Percentiles rank a stretch among this genome's conserved stretches.
phyloP scores from a whole-genome alignment of 257 asterid genomes.

The Gynochthodes officinalis region DNA sequence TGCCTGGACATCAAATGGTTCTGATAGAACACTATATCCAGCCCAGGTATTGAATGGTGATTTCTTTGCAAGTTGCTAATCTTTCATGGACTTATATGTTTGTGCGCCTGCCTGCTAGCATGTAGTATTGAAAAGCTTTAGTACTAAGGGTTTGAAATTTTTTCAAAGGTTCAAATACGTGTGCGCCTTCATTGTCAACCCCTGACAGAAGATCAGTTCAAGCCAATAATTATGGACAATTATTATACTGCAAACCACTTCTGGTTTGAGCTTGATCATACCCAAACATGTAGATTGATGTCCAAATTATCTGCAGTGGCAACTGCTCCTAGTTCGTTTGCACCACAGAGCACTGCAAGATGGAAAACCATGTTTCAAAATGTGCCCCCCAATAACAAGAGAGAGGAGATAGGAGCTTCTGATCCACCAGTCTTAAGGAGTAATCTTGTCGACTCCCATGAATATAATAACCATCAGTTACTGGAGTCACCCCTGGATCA shows the following conservation, averaged over 20 bases:
- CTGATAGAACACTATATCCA: conserved; percentile 61
- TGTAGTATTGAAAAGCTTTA: conserved; percentile 11
- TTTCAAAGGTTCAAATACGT: conserved; percentile 67
- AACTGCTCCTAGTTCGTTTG: conserved; percentile 36
- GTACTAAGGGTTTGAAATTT: conserved; percentile 9
- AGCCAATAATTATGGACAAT: conserved; percentile 68
- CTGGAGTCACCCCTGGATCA: conserved; percentile 24
- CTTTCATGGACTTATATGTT: conserved; percentile 10
- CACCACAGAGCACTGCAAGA: conserved; percentile 25
- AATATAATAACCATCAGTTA: conserved; percentile 29
- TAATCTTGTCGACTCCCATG: conserved; percentile 28
- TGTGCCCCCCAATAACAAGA: conserved; percentile 30
- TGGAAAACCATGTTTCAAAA: conserved; percentile 15
- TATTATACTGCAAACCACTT: conserved; percentile 53
- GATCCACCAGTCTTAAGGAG: conserved; percentile 28
- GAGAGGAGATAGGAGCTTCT: conserved; percentile 30
- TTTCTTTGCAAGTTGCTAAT: conserved; percentile 16
- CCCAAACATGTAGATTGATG: conserved; percentile 62
- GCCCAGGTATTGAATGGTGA: conserved; percentile 62
- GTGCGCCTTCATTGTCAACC: conserved; percentile 53
- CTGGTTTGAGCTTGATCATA: conserved; percentile 85
- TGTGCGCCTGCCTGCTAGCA: background rate
- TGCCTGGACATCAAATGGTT: conserved; percentile 87
- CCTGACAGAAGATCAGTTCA: conserved; percentile 55
- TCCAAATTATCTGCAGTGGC: conserved; percentile 50